Conservation (phyloP, 164 flowering plant genomes). For the Liquidambar formosana region DNA sequence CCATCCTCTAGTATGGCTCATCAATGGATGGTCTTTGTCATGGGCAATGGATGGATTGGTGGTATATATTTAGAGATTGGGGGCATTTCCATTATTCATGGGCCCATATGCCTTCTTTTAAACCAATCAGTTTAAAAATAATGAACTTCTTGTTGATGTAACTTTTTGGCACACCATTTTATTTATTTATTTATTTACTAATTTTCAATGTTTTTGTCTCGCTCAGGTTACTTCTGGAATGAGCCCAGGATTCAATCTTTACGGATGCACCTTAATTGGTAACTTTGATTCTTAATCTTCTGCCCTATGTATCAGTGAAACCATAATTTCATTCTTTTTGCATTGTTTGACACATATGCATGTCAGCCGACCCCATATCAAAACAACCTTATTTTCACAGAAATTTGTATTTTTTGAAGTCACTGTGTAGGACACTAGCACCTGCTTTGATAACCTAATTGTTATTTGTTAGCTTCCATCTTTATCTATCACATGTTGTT, state of each 20-base stretch:
- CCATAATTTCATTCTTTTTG: no score
- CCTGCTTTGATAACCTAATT: no score
- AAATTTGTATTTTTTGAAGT: no score
- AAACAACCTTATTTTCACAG: no score
- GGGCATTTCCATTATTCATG: background rate
- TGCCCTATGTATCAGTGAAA: background rate
- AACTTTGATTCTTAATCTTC: constrained; percentile 17
- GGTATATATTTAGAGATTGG: background rate
- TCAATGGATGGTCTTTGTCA: background rate
- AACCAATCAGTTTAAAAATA: background rate
- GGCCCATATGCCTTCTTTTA: background rate
- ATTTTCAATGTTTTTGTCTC: constrained; percentile 4
- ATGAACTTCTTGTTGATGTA: background rate
- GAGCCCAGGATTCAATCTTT: constrained; percentile 95
- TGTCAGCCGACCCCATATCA: no score
- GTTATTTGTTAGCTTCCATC: no score
- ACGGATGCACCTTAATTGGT: constrained; percentile 98
- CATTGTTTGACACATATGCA: no score
- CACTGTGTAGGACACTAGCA: no score
- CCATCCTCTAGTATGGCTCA: background rate
- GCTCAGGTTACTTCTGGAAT: constrained; percentile 94
- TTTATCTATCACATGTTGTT: no score
- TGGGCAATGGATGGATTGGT: background rate
- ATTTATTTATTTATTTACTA: background rate
- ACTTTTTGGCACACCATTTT: background rate